A percentile compares a stretch with the other conserved stretches of the same genome.
Conservation (phyloP, 2,329 filamentous ascomycete species). For the Colletotrichum ledebouriae region DNA sequence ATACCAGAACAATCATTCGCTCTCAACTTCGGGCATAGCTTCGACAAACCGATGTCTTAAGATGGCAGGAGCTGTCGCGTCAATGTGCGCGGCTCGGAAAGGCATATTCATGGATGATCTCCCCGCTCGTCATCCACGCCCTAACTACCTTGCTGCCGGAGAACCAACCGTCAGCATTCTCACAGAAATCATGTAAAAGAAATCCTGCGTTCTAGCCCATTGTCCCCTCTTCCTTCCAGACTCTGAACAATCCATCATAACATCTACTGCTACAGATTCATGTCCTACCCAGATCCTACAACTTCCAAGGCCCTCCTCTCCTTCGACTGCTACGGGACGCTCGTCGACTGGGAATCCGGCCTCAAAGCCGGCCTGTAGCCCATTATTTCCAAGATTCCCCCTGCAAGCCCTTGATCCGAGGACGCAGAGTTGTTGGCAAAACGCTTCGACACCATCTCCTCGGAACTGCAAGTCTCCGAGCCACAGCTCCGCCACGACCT, state of each 20-base stretch:
- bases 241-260: neutral
- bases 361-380: slow-evolving; percentile 67
- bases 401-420: slow-evolving; percentile 53
- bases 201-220: neutral
- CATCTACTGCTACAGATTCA: neutral
- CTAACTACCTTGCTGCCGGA: neutral
- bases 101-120: neutral
- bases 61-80: neutral
- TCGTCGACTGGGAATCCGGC: slow-evolving; percentile 83
- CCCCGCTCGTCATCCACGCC: slow-evolving; percentile 35
- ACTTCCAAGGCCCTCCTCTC: slow-evolving; percentile 67
- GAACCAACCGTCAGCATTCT: too few relatives aligned
- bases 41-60: too few relatives aligned
- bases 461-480: slow-evolving; percentile 63
- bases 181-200: neutral
- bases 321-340: slow-evolving; percentile 85
- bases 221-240: neutral
- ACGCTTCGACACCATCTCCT: slow-evolving; percentile 61
- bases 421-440: slow-evolving; percentile 56
- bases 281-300: slow-evolving; percentile 33
- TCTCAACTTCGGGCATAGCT: too few relatives aligned
- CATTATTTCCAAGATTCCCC: slow-evolving; percentile 52
- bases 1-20: too few relatives aligned
- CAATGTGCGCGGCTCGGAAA: too few relatives aligned
- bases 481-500: slow-evolving; percentile 70